Evolutionary conservation across 305 asterid species (phyloP), one percentile per base, ranked within the genome.

Genomic region (Solanum aculeatissimum): DNA sequence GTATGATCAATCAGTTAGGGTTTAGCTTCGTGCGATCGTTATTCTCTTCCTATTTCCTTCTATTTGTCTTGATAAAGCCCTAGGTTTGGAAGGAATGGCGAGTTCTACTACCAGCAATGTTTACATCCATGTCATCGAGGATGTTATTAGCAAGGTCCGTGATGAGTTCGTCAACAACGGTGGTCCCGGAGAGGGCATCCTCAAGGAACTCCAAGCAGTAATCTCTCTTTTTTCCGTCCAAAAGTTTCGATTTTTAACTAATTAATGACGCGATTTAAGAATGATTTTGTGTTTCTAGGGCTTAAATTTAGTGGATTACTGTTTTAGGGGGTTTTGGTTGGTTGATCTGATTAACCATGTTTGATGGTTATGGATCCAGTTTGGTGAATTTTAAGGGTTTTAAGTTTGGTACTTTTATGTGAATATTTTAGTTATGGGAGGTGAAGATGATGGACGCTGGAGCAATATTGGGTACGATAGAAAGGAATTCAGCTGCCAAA

Each of bases 371-470:
- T 68, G 84, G 90, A 87, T 91, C 89, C 83, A 85, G 86, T 54
- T 57, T 11, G 87, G 65, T 85, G 87, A 81, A 72, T 89, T 45
- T 86, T 11, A 84, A 83, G 53, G 77, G 84, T 68, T 84, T 87
- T 69, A 83, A 49, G 82, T 86, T 86, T 87, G 89, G 32, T 79
- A 6, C 15, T 21, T 29, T 84, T 68, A 0, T 84, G 85, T 83
- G 74, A 82, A 74, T 80, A 71, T 86, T 86, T 29, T 89, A 96
- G 99, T 58, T 92, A 18, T 96, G 99, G 99, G 99, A 96, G 88
- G 81, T 90, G 94, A 96, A 96, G 81, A 96, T 96, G 99, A 92
- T 95, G 93, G 93, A 92, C 86, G 96, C 99, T 75, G 98, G 95
- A 47, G 97, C 97, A 0, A 92, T 96, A 55, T 58, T 90, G 87